Evolutionary conservation across 2,329 filamentous ascomycete species (phyloP).

Genomic region (Penicillium sp.): DNA sequence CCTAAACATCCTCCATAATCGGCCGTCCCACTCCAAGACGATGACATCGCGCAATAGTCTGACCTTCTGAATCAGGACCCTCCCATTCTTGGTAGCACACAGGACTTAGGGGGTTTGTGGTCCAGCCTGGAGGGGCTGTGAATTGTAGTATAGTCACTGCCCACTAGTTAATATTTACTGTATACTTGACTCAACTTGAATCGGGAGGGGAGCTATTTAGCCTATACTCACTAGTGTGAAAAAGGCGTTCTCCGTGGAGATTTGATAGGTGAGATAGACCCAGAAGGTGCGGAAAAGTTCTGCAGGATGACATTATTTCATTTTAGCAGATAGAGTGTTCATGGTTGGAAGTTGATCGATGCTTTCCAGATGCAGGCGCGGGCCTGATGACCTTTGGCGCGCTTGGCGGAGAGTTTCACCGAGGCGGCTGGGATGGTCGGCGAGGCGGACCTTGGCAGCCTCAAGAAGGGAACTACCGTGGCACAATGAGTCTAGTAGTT

Average conservation of each 20-base stretch:
- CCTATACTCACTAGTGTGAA: not conserved
- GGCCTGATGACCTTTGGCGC: slow-evolving; percentile 22
- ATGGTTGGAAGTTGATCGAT: not conserved
- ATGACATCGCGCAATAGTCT: not conserved
- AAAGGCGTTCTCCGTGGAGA: not conserved
- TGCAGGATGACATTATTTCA: not conserved
- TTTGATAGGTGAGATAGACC: not conserved
- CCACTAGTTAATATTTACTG: not conserved
- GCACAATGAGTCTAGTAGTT: not conserved
- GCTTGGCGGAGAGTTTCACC: slow-evolving; percentile 17
- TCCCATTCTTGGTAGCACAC: not conserved
- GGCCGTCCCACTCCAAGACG: not conserved
- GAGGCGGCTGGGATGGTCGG: not conserved
- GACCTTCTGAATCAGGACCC: not conserved
- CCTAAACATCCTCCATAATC: not conserved
- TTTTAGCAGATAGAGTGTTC: not conserved
- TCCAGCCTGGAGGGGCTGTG: not conserved
- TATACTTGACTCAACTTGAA: not conserved
- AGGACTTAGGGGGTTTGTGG: not conserved
- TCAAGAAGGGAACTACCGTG: slow-evolving; percentile 1
- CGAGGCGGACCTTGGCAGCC: slow-evolving; percentile 1
- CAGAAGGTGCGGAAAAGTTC: not conserved
- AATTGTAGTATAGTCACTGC: not conserved
- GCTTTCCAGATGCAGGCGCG: not conserved
- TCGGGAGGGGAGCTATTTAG: not conserved